Base-by-base conservation (phyloP, 495 filamentous ascomycete species). In the Bathelium albidoporum region DNA sequence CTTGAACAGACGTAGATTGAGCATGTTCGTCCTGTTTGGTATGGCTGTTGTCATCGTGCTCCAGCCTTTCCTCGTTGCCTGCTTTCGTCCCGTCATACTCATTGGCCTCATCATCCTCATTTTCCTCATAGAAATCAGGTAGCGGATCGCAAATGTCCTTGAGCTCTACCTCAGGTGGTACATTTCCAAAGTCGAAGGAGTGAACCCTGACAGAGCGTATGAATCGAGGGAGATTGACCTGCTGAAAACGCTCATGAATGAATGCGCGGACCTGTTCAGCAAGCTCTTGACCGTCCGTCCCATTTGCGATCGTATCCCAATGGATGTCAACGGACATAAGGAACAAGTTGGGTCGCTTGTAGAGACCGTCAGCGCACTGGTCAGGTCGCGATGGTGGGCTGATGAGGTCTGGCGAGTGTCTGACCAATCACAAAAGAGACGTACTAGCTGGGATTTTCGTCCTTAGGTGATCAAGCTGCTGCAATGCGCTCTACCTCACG, bases 141-240 rank as follows among this genome's bases (percentile, higher is more conserved):
- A 97, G 83, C 0, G 94, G 94, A 73, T 97, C 93, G 69, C 92
- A 93, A 64, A 99, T 89, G 69, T 97, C 93, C 75, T 96, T 97
- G 49, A 99, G 84, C 72, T 95, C 90, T 28, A 99, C 78, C 64
- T 90, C 83, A 0, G 94, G 94, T 1, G 86, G 80, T 58, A 94
- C 83, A 1, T 78, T 83, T 24, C 94, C 94, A 69, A 99, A 97
- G 26, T 92, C 87, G 71, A 99, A 99, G 45, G 88, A 85, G 74
- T 96, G 93, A 29, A 96, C 90, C 22, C 92, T 85, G 43, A 99
- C 95, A 11, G 90, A 93, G 66, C 94, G 91, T 75, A 99, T 97
- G 78, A 97, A 97, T 59, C 90, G 88, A 39, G 94, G 94, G 32
- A 99, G 82, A 16, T 89, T 80, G 45, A 97, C 85, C 58, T 89